A percentile compares a stretch with the other conserved stretches of the same genome.
Evolutionary conservation across 2,329 filamentous ascomycete species (phyloP).

Genomic region (Apiospora sp.): DNA sequence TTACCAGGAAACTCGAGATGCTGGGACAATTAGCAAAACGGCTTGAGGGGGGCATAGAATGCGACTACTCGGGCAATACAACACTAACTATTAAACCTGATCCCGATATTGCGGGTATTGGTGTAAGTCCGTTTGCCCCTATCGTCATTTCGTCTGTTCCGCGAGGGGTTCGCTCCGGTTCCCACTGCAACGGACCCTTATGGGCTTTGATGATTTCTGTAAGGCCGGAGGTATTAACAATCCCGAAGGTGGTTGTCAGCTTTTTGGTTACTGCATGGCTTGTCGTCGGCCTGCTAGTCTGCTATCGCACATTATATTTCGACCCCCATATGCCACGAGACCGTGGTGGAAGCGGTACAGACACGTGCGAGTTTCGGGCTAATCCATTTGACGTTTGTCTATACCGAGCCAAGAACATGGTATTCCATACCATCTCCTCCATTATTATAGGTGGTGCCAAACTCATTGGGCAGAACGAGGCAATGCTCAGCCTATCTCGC

Average conservation of each 20-base stretch:
- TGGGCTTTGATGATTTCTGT: too few relatives aligned
- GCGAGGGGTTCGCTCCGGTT: too few relatives aligned
- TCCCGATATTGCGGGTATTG: background rate
- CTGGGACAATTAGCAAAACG: background rate
- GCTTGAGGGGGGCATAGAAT: background rate
- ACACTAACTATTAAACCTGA: background rate
- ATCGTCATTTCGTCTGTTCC: too few relatives aligned
- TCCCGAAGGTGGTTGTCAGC: background rate
- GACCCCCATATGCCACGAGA: background rate
- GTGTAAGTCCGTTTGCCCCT: background rate
- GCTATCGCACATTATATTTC: background rate
- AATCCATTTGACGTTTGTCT: background rate
- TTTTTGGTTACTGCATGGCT: background rate
- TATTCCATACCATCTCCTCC: background rate
- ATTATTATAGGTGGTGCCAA: background rate
- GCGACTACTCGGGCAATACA: background rate
- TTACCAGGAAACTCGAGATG: background rate
- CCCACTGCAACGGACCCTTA: too few relatives aligned
- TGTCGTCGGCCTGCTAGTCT: background rate
- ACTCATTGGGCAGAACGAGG: background rate
- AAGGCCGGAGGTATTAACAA: background rate
- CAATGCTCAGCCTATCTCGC: background rate
- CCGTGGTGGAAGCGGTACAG: background rate
- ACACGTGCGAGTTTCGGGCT: too few relatives aligned
- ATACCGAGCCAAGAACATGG: background rate